Base-by-base conservation (phyloP, 352 stramenopile species). In the Phytophthora constricta region DNA sequence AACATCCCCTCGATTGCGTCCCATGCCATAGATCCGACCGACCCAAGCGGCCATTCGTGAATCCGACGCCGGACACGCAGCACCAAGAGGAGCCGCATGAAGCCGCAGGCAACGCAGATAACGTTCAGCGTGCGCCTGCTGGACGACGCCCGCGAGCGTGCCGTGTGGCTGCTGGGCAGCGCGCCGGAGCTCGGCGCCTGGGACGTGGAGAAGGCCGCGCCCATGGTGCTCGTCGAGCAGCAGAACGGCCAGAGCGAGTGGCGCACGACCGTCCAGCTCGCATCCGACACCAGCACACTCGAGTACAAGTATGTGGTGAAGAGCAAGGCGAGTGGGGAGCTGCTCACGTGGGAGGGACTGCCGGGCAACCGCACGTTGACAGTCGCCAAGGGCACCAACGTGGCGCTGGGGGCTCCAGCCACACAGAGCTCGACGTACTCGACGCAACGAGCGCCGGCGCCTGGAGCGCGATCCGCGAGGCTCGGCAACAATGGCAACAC, bases 221-320 rank as follows among this genome's bases (percentile, higher is more conserved):
- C 82, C 20, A 72, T 93, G 74, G 39, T 72, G 34, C 61, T 80
- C 31, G 56, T 80, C n/a, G 52, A 72, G 27, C 41, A 56, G 0
- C 49, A 57, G 1, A 56, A 74, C 7, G 42, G 23, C 1, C 80
- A 89, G 65, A 83, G 47, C 42, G 63, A 53, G 58, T 95, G 79
- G 73, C 45, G 52, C n/a, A 58, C 49, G 22, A 74, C 53, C 3
- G 64, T 92, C 26, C 23, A 31, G 16, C 78, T 93, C 20, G 23
- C 64, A 0, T 7, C 39, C 0, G 9, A 48, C 4, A 68, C 58
- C 27, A 58, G 62, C 20, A 74, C 84, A 7, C 51, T 95, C 46
- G 83, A 91, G 72, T 95, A 93, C 77, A 95, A 95, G 70, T 95
- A 93, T 58, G 60, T 92, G 37, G 52, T 91, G 43, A 86, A 84